Base-by-base conservation (phyloP, 2,329 filamentous ascomycete genomes). In the Diaporthe sp. region DNA sequence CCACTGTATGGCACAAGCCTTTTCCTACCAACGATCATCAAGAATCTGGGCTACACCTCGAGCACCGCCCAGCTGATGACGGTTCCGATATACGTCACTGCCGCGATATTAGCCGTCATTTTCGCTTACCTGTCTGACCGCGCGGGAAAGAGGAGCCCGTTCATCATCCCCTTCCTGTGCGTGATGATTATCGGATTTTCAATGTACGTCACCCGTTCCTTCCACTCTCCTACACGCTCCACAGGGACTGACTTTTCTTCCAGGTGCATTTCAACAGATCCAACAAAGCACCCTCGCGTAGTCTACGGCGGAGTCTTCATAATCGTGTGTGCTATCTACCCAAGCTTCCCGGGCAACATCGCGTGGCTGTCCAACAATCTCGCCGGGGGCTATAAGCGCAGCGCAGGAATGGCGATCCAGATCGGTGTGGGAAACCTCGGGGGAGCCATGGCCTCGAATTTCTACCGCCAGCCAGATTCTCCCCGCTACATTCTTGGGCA, bases 301-400 rank as follows among this genome's bases (percentile, higher is more conserved):
- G 87, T 91, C 15, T 98, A 97, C 78, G 93, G 90, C 0, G 95
- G 93, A 0, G 92, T 93, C 0, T 97, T 96, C 82, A 85, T 97
- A 0, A 93, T 91, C 0, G 93, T 94, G 0, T 89, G 94, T 74
- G 93, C 94, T 2, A 95, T 97, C 74, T 97, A 96, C 78, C 94
- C 95, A 0, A 92, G 91, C 39, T 94, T 97, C 74, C 87, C 94
- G 0, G 96, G 96, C 72, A 93, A 93, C 0, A 93, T 97, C 69
- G 88, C 93, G 0, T 97, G 95, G 95, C 86, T 92, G 0, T 90
- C 90, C 46, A 97, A 97, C 82, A 97, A 97, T 76, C 88, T 94
- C 15, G 92, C 96, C 73, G 87, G 88, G 0, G 87, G 85, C 61
- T 88, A 88, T 82, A 97, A 97, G 83, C 87, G 92, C 7, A 88